These are phyloP conservation scores for Russula vinacea DNA, from an alignment of 768 basidiomycete species.

Conservation along the genomic window DNA sequence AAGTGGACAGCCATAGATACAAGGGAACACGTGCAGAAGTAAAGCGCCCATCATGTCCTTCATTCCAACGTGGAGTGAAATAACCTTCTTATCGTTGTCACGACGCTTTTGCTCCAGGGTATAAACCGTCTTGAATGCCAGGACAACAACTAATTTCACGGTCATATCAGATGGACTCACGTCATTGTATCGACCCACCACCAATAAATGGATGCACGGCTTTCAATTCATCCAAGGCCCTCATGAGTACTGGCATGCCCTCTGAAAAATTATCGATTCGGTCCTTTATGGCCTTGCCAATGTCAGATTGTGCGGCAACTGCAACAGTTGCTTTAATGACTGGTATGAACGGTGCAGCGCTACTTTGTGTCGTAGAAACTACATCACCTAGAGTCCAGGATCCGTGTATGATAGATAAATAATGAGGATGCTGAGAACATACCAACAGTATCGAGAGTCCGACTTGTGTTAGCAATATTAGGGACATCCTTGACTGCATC, in stretches of 20 bases:
- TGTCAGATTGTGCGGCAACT: constrained; percentile 1
- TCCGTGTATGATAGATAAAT: background rate
- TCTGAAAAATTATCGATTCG: constrained; percentile 32
- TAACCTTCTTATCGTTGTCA: constrained; percentile 51
- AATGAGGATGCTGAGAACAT: background rate
- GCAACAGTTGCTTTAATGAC: constrained; percentile 1
- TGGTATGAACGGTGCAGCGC: background rate
- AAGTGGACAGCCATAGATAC: background rate
- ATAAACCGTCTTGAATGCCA: constrained; percentile 50
- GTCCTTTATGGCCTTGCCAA: constrained; percentile 22
- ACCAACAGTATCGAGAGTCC: background rate
- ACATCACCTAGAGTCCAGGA: background rate
- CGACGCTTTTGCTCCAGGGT: constrained; percentile 47
- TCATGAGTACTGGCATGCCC: constrained; percentile 33
- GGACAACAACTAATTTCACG: constrained; percentile 41
- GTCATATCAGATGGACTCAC: background rate
- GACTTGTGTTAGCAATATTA: background rate
- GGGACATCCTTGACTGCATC: constrained; percentile 3
- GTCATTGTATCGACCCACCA: constrained; percentile 22
- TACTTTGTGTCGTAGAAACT: background rate
- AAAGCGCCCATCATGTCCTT: constrained; percentile 43
- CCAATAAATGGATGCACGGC: constrained; percentile 35
- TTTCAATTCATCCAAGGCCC: constrained; percentile 34
- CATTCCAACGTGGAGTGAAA: constrained; percentile 49
- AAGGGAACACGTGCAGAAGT: constrained; percentile 4